These are phyloP conservation scores for Fagus sylvatica DNA, from an alignment of 306 rosid genomes.

Conservation along the genomic window DNA sequence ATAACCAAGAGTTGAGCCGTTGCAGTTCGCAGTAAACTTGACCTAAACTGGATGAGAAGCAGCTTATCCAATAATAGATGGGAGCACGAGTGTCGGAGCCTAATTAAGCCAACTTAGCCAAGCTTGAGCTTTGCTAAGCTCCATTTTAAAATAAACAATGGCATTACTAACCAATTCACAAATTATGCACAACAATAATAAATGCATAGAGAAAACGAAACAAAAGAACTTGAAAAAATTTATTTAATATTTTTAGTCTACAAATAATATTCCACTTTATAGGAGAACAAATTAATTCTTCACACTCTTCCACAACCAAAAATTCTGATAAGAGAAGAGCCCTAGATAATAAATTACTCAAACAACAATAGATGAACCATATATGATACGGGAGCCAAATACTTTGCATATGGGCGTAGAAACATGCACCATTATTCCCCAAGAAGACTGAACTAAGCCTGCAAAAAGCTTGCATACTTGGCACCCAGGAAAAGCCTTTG, in stretches of 20 bases:
- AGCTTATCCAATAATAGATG: too few species aligned
- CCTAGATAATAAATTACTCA: neutral
- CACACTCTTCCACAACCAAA: constrained; percentile 3
- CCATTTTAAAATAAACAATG: too few species aligned
- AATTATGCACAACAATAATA: neutral
- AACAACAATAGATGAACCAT: neutral
- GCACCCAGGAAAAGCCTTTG: constrained; percentile 97
- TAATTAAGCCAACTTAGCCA: neutral
- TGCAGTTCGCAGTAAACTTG: too few species aligned
- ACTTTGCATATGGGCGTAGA: constrained; percentile 2
- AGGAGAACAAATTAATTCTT: constrained; percentile 1
- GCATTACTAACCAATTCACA: too few species aligned
- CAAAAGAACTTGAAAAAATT: neutral
- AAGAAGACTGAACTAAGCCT: constrained; percentile 49
- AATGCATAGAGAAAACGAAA: neutral
- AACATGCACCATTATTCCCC: constrained; percentile 15
- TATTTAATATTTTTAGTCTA: neutral
- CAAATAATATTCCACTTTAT: neutral
- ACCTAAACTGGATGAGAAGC: too few species aligned
- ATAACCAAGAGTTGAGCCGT: too few species aligned
- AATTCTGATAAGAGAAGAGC: neutral
- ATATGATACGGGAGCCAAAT: neutral
- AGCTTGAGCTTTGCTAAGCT: neutral
- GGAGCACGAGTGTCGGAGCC: neutral
- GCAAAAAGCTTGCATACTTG: constrained; percentile 95